Conservation (phyloP, 441 rosid genomes). For the Bocquillonia castaneifolia region DNA sequence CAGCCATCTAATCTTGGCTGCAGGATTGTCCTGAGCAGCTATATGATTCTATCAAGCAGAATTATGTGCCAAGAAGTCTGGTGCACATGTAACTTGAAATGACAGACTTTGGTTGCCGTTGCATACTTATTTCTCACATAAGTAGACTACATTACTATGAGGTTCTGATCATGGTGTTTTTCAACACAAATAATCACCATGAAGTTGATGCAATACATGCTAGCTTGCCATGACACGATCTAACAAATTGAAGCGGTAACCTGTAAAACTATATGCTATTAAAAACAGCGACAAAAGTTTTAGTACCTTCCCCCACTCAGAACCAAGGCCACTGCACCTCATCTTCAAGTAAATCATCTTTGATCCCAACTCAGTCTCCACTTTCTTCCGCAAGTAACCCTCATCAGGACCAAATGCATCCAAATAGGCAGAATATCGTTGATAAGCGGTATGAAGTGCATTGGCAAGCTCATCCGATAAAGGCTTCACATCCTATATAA, state of each 20-base stretch:
- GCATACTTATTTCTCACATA: background rate
- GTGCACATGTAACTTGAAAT: background rate
- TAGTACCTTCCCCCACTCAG: constrained; percentile 92
- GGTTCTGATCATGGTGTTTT: background rate
- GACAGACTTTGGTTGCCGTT: background rate
- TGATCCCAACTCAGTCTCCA: constrained; percentile 86
- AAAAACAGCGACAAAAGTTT: background rate
- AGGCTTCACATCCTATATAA: constrained; percentile 62
- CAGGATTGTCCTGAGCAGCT: background rate
- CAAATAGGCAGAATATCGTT: constrained; percentile 62
- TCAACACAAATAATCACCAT: background rate
- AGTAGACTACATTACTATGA: background rate
- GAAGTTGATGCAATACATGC: background rate
- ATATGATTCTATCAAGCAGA: background rate
- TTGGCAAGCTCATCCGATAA: constrained; percentile 44
- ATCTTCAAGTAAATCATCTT: constrained; percentile 95
- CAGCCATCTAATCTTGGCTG: background rate
- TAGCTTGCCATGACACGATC: background rate
- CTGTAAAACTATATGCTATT: background rate
- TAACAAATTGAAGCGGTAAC: background rate
- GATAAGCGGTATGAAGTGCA: constrained; percentile 51
- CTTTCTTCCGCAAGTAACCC: constrained; percentile 69
- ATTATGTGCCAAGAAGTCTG: background rate
- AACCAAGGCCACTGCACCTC: constrained; percentile 81
- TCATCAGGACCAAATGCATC: constrained; percentile 77